Base-by-base conservation (phyloP, 371 early-diverging fungal genomes). In the Chytridiales sp. region DNA sequence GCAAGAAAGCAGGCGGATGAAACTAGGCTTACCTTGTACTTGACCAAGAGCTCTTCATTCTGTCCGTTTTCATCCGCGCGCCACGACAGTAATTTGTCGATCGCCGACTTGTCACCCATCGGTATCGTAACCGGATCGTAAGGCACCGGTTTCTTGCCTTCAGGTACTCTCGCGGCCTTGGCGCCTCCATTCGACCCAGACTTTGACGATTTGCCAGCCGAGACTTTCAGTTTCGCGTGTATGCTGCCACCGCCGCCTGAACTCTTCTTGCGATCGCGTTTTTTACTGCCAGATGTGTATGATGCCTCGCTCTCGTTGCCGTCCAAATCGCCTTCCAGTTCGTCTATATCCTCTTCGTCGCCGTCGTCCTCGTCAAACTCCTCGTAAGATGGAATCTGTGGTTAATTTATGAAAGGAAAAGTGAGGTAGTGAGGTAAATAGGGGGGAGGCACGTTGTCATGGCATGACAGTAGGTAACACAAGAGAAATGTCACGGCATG, bases 121-220 rank as follows among this genome's bases (percentile, higher is more conserved):
- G 87, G 87, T 22, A 89, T 88, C 52, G 78, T 66, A 2, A 89
- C 87, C 9, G 81, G 66, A 32, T 87, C 86, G 47, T 81, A 78
- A 1, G 81, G 74, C 1, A 82, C 79, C 6, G 75, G 64, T 73
- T 64, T 78, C 22, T 44, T 44, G 46, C 24, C 46, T 38, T 38
- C 38, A 38, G 38, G 38, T n/a, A 38, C 11, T n/a, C n/a, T 38
- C 38, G n/a, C 11, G n/a, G 38, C 9, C 38, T 38, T 38, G 9
- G 38, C 38, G 38, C n/a, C 38, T 38, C 11, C n/a, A 9, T 0
- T 9, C 27, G 35, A 6, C 35, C 1, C 29, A 22, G 19, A 27
- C 40, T 47, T 17, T 34, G 30, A 9, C 17, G 4, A n/a, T 32
- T n/a, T 38, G 21, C 15, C 24, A 27, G 36, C 56, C 41, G 8